Evolutionary conservation across 768 basidiomycete genomes (phyloP).

Genomic region (Serendipita sp.): DNA sequence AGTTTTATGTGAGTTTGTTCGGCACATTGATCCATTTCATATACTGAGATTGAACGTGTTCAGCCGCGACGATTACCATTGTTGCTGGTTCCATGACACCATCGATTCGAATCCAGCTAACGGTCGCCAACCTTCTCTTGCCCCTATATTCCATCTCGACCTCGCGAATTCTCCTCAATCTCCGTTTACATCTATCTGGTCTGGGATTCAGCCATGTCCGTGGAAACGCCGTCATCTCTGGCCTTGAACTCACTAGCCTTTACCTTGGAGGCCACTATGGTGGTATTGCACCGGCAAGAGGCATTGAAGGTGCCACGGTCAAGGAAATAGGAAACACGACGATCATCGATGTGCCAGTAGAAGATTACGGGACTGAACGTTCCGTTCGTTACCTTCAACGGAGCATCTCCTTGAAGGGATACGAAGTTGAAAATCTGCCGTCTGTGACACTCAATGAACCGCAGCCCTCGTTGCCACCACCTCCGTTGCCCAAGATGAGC

Average conservation of each 20-base stretch:
- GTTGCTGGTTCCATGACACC: background rate
- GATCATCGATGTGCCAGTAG: background rate
- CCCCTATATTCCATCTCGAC: background rate
- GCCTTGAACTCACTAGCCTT: background rate
- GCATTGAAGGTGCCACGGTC: background rate
- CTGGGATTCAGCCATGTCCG: background rate
- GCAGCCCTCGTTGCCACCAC: background rate
- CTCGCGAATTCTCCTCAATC: constrained; percentile 1
- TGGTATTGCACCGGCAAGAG: background rate
- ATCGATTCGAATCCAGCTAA: background rate
- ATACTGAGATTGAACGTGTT: background rate
- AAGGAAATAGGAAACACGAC: constrained; percentile 3
- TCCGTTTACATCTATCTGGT: background rate
- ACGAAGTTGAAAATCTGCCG: background rate
- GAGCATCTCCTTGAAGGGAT: background rate
- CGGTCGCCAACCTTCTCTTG: background rate
- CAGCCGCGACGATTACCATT: background rate
- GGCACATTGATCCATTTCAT: background rate
- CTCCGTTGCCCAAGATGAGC: background rate
- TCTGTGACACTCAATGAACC: background rate
- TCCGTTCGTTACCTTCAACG: background rate
- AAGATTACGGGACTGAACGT: background rate
- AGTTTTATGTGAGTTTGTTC: background rate
- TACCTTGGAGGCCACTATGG: background rate
- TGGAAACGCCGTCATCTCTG: background rate